Base-by-base conservation (phyloP, 2,329 filamentous ascomycete species). In the Phialemoniopsis sp. region DNA sequence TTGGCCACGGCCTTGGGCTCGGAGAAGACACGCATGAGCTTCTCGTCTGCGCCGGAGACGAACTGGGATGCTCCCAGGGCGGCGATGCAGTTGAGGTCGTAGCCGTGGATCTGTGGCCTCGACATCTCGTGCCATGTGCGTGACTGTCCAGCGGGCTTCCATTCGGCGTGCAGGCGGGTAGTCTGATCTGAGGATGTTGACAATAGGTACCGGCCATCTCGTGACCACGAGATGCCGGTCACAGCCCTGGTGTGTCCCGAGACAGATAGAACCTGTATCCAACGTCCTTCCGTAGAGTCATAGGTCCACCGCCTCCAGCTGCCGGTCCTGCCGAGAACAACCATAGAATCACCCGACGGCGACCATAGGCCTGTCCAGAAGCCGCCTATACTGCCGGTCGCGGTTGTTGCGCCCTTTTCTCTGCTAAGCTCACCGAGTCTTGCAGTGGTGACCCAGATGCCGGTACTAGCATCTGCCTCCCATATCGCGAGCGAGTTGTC, bases 361-460 rank as follows among this genome's bases (percentile, higher is more conserved):
- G 87, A 85, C 93, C 93, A 98, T 1, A 97, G 72, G 1, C 90
- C 91, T 12, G 87, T 89, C 91, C 93, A 98, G 60, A 97, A 96
- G 0, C 93, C 93, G 46, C 93, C 93, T 2, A 89, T 89, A 59
- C 90, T 96, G 34, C 93, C 93, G 0, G 93, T 98, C 0, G 93
- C 93, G 4, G 91, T 95, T 0, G 93, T 97, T 0, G 93, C 93
- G 8, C 93, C 93, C 58, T 98, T 97, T 55, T 95, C 88, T 13
- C 86, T 78, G 59, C 89, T 96, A 41, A 97, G 94, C 62, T 97
- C 93, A 33, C 93, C 93, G 30, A 98, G 76, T 43, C 93, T 76
- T 13, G 87, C 85, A 34, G 77, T 78, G 40, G 89, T 94, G 16
- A 95, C 73, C 93, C 93, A 98, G 42, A 97, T 86, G 3, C 93